These are phyloP conservation scores for Rhizopus microsporus DNA, from an alignment of 371 early-diverging fungal genomes.

Conservation along the genomic window DNA sequence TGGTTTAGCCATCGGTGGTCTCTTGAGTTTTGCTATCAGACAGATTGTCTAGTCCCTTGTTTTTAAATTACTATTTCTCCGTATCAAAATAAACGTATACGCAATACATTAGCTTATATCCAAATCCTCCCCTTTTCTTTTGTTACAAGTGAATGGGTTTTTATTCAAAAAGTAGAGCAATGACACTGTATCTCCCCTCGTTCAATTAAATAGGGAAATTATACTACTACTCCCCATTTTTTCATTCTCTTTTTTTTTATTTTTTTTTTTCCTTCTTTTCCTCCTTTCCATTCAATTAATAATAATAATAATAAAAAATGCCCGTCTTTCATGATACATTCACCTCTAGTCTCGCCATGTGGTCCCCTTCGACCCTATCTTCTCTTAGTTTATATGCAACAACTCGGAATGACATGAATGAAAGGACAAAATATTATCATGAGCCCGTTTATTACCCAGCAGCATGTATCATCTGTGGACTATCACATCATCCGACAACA, in stretches of 20 bases:
- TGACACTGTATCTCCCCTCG: too few species aligned
- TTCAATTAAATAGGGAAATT: too few species aligned
- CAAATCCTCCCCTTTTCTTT: too few species aligned
- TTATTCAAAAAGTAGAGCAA: not conserved
- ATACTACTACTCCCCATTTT: not conserved
- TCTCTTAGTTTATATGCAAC: not conserved
- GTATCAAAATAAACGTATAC: slow-evolving; percentile 5
- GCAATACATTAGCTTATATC: not conserved
- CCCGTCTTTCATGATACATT: slow-evolving; percentile 8
- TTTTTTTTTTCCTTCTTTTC: slow-evolving; percentile 1
- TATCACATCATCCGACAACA: slow-evolving; percentile 7
- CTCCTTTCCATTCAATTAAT: not conserved
- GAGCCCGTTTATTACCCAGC: slow-evolving; percentile 19
- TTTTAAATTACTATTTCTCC: not conserved
- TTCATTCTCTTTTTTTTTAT: slow-evolving; percentile 1
- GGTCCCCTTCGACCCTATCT: slow-evolving; percentile 17
- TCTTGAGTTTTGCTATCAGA: slow-evolving; percentile 57
- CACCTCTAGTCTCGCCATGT: slow-evolving; percentile 12
- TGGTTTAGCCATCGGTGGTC: slow-evolving; percentile 73
- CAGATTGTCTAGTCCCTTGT: slow-evolving; percentile 37
- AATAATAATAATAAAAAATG: not conserved
- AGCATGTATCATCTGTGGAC: slow-evolving; percentile 21
- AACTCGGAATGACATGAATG: too few species aligned
- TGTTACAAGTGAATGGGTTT: slow-evolving; percentile 15
- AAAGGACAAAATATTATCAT: slow-evolving; percentile 6